Evolutionary conservation across 2,329 filamentous ascomycete genomes (phyloP).

Genomic region (Ascochyta pisi): DNA sequence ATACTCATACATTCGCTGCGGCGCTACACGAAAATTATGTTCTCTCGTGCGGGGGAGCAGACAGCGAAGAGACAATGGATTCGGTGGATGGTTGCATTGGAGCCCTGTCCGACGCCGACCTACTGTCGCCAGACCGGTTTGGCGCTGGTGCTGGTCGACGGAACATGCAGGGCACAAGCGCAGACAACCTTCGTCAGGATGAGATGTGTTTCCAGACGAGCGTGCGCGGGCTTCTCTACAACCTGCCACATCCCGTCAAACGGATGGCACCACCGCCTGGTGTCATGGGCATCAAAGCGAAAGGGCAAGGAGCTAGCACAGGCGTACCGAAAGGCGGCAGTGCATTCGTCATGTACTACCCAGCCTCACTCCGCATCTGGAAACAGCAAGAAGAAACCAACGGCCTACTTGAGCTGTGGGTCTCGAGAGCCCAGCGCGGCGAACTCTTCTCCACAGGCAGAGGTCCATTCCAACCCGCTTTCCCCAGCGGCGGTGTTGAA

Average conservation of each 20-base stretch:
- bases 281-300: constrained; percentile 45
- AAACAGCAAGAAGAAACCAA: constrained; percentile 82
- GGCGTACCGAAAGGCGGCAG: constrained; percentile 57
- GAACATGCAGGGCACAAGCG: constrained; percentile 59
- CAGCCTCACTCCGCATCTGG: constrained; percentile 84
- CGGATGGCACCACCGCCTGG: constrained; percentile 53
- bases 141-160: constrained; percentile 62
- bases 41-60: constrained; percentile 74
- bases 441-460: constrained; percentile 31
- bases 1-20: constrained; percentile 87
- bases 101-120: constrained; percentile 83
- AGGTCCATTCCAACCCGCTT: constrained; percentile 35
- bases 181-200: constrained; percentile 83
- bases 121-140: constrained; percentile 79
- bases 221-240: constrained; percentile 84
- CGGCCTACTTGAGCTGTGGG: constrained; percentile 73
- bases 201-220: constrained; percentile 94
- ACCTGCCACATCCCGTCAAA: constrained; percentile 84
- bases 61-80: constrained; percentile 71
- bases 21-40: constrained; percentile 94
- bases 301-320: constrained; percentile 29
- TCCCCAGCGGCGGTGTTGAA: constrained; percentile 48
- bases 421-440: constrained; percentile 61
- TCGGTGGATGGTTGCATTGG: constrained; percentile 86
- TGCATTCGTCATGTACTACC: constrained; percentile 90